Conservation (phyloP, 768 basidiomycete species). For the Russula brevipes region DNA sequence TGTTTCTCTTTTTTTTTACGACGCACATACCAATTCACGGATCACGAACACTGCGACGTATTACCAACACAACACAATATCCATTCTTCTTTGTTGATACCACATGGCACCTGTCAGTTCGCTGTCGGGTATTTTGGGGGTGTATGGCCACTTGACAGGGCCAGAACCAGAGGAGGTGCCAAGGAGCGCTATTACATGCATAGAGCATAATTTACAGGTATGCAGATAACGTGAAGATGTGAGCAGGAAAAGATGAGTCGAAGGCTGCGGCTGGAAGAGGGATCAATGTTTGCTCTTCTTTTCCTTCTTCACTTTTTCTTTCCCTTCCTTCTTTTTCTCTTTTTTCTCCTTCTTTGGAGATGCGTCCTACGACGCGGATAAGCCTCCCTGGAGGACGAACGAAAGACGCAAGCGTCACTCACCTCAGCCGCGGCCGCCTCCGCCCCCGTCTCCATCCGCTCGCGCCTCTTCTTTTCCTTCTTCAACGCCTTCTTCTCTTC, state of each 20-base stretch:
- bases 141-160: background rate
- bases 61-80: background rate
- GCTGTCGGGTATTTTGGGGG: background rate
- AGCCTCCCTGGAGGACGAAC: constrained; percentile 2
- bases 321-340: constrained; percentile 42
- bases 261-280: constrained; percentile 2
- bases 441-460: constrained; percentile 46
- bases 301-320: constrained; percentile 53
- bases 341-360: constrained; percentile 37
- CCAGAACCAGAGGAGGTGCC: background rate
- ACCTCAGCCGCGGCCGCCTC: constrained; percentile 44
- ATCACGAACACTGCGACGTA: constrained; percentile 1
- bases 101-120: background rate
- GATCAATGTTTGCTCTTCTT: constrained; percentile 45
- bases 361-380: constrained; percentile 30
- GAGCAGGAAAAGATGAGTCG: constrained; percentile 10
- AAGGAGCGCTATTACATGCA: constrained; percentile 21
- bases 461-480: constrained; percentile 66
- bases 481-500: constrained; percentile 85
- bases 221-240: constrained; percentile 18
- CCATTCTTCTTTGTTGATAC: background rate
- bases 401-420: constrained; percentile 21
- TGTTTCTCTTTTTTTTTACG: background rate
- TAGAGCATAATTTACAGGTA: constrained; percentile 21
- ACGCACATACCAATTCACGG: background rate